Evolutionary conservation across 2,329 filamentous ascomycete genomes (phyloP).

Genomic region (Fusarium abutilonis): DNA sequence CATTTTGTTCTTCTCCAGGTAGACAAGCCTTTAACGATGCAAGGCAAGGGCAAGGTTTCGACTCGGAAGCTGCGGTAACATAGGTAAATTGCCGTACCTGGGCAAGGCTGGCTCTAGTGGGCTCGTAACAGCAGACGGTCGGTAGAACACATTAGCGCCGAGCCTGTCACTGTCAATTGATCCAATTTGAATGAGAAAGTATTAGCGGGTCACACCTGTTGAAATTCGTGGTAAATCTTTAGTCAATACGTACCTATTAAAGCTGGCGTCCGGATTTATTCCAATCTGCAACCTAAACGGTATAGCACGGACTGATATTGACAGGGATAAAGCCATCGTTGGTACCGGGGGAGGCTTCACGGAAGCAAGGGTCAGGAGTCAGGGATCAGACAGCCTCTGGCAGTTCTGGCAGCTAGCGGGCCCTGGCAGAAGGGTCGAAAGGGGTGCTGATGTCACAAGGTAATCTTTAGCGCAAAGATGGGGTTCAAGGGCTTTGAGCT

Average conservation of each 20-base stretch:
- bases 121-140: conserved; percentile 2
- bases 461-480: conserved; percentile 34
- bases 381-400: conserved; percentile 25
- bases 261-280: conserved; percentile 6
- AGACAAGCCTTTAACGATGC: background rate
- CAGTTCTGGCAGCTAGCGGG: conserved; percentile 28
- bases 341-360: conserved; percentile 28
- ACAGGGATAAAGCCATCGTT: conserved; percentile 28
- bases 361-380: conserved; percentile 31
- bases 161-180: conserved; percentile 19
- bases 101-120: conserved; percentile 3
- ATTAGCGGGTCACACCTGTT: conserved; percentile 13
- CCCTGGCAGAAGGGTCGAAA: conserved; percentile 30
- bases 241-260: conserved; percentile 16
- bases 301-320: conserved; percentile 35
- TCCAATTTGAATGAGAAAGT: conserved; percentile 4
- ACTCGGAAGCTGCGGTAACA: conserved; percentile 2
- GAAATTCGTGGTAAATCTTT: conserved; percentile 29
- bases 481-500: conserved; percentile 15
- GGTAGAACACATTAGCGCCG: conserved; percentile 1
- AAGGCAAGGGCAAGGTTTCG: background rate
- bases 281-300: conserved; percentile 31
- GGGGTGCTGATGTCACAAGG: conserved; percentile 35
- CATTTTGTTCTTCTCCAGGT: background rate
- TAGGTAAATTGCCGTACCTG: background rate